Conservation (phyloP, 225 moss, liverwort and hornwort genomes). For the Bryum argenteum region DNA sequence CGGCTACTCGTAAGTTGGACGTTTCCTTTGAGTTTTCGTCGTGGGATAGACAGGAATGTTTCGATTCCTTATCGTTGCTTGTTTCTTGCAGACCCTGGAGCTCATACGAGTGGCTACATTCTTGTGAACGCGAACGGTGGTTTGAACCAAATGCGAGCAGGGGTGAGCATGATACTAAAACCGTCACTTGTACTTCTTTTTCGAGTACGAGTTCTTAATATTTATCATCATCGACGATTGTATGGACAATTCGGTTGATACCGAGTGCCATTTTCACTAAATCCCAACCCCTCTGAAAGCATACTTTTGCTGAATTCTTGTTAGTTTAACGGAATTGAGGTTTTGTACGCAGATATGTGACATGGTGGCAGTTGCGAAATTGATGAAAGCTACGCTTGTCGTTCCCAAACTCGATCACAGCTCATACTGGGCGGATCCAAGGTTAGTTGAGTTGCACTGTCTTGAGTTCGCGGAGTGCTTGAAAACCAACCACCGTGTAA, state of each 20-base stretch:
- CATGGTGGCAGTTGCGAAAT: conserved; percentile 93
- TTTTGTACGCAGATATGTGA: conserved; percentile 80
- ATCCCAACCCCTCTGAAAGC: too few species aligned
- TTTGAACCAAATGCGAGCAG: conserved; percentile 96
- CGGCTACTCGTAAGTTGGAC: conserved; percentile 52
- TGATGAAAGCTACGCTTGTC: conserved; percentile 96
- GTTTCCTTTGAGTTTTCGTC: too few species aligned
- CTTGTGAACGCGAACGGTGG: conserved; percentile 96
- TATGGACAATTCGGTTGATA: too few species aligned
- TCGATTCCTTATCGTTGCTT: background rate
- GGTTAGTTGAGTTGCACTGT: conserved; percentile 43
- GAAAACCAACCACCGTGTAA: background rate
- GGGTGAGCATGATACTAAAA: conserved; percentile 52
- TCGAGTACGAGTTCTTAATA: too few species aligned
- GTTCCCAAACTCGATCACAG: conserved; percentile 94
- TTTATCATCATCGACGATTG: too few species aligned
- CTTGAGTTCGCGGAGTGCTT: background rate
- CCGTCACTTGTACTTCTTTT: too few species aligned
- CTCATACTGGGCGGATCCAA: conserved; percentile 97
- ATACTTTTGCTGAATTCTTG: background rate
- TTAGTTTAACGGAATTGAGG: background rate
- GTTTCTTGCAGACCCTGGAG: conserved; percentile 37
- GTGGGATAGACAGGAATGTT: too few species aligned
- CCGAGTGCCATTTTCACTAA: too few species aligned
- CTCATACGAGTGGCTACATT: conserved; percentile 74